Percentiles rank a stretch among this genome's conserved stretches.
Conservation (phyloP, 148 eudicot genomes). For the Nepenthes gracilis region DNA sequence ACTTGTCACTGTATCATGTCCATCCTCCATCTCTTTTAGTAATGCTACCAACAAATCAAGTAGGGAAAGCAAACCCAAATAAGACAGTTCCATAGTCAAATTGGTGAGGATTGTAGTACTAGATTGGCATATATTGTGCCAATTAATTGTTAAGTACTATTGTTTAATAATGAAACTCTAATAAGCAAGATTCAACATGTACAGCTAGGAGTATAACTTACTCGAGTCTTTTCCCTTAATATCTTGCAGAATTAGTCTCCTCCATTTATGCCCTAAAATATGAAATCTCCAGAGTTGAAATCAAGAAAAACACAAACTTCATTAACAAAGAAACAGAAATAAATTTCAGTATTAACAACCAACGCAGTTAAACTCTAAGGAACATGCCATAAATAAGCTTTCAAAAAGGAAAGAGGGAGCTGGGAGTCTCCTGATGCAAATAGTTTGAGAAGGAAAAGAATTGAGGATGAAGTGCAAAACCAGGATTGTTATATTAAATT, state of each 20-base stretch:
- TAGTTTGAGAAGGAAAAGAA: too few species aligned
- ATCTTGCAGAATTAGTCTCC: neutral
- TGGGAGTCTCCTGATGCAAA: too few species aligned
- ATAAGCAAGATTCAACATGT: neutral
- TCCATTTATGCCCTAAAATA: neutral
- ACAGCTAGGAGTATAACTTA: neutral
- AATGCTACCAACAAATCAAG: neutral
- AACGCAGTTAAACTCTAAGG: too few species aligned
- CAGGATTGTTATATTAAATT: too few species aligned
- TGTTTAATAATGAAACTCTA: neutral
- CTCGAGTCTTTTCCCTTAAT: neutral
- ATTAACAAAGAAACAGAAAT: too few species aligned
- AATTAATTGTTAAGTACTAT: neutral
- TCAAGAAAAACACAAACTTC: too few species aligned
- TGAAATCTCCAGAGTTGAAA: neutral
- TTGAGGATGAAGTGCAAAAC: too few species aligned
- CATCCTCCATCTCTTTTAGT: neutral
- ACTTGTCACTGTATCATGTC: constrained; percentile 20
- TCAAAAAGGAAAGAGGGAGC: too few species aligned
- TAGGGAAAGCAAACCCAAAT: neutral
- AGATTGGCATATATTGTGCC: neutral
- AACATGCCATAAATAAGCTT: too few species aligned
- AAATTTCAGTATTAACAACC: too few species aligned
- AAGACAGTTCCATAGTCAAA: too few species aligned
- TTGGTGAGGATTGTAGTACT: neutral